Percentiles rank a stretch among this genome's conserved stretches.
Evolutionary conservation across 306 rosid species (phyloP).

Genomic region (Acacia confusa): DNA sequence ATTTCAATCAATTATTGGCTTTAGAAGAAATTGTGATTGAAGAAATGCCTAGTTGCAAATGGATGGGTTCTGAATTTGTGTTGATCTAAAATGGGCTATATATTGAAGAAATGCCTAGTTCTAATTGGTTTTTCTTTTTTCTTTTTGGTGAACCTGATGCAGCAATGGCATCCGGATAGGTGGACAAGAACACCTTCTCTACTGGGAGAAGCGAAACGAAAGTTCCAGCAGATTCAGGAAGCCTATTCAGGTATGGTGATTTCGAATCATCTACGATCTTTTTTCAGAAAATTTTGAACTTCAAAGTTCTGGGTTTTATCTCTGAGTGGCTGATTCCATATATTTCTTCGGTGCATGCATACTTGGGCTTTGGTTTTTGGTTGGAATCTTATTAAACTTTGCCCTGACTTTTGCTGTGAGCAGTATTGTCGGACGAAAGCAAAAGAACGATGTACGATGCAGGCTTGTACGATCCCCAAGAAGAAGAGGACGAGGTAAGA

Average conservation of each 20-base stretch:
- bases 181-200: constrained; percentile 64
- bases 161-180: constrained; percentile 92
- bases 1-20: not conserved
- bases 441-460: constrained; percentile 69
- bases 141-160: constrained; percentile 1
- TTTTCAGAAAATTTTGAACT: not conserved
- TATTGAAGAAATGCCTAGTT: not conserved
- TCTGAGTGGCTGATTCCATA: not conserved
- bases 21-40: not conserved
- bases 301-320: not conserved
- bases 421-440: constrained; percentile 69
- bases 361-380: not conserved
- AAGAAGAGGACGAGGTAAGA: constrained; percentile 71
- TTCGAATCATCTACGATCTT: not conserved
- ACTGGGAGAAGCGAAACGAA: constrained; percentile 57
- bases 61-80: not conserved
- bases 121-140: not conserved
- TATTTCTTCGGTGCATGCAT: not conserved
- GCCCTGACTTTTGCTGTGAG: not conserved
- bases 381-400: not conserved
- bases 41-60: not conserved
- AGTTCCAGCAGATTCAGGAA: constrained; percentile 79
- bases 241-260: constrained; percentile 69
- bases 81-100: too few relatives aligned
- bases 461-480: constrained; percentile 63